Conservation (phyloP, 805 yeast genomes). For the Lachancea nothofagi region DNA sequence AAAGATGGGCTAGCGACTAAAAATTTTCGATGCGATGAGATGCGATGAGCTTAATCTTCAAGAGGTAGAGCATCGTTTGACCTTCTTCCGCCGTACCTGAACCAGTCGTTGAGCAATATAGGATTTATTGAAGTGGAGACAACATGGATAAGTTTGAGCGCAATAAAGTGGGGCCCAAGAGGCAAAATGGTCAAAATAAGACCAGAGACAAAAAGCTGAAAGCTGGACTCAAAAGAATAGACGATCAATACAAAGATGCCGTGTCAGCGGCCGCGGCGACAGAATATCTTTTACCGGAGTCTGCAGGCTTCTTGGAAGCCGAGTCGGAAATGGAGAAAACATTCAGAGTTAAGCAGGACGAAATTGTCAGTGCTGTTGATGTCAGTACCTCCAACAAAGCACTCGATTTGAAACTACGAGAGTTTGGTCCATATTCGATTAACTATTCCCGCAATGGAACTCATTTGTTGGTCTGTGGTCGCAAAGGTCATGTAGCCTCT, state of each 20-base stretch:
- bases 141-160: conserved; percentile 34
- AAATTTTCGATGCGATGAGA: conserved; percentile 10
- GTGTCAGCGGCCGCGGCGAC: conserved; percentile 80
- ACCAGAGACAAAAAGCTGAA: conserved; percentile 56
- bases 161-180: conserved; percentile 9
- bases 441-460: conserved; percentile 89
- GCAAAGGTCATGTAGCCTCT: conserved; percentile 90
- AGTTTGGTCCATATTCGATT: conserved; percentile 79
- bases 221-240: conserved; percentile 61
- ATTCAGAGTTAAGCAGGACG: conserved; percentile 74
- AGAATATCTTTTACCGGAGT: conserved; percentile 79
- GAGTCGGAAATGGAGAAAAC: conserved; percentile 93
- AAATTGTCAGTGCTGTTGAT: conserved; percentile 73
- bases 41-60: conserved; percentile 11
- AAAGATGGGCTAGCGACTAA: no score
- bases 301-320: conserved; percentile 81
- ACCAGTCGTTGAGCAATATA: neutral
- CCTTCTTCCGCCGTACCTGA: neutral
- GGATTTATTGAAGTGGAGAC: conserved; percentile 21
- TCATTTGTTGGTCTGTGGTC: conserved; percentile 76
- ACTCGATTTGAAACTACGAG: conserved; percentile 63
- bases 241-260: conserved; percentile 70
- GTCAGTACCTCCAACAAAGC: conserved; percentile 66
- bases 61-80: neutral
- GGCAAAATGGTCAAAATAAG: conserved; percentile 16